Percentiles rank a stretch among this genome's conserved stretches.
Evolutionary conservation across 495 filamentous ascomycete species (phyloP).

Genomic region (Penicillium herquei): DNA sequence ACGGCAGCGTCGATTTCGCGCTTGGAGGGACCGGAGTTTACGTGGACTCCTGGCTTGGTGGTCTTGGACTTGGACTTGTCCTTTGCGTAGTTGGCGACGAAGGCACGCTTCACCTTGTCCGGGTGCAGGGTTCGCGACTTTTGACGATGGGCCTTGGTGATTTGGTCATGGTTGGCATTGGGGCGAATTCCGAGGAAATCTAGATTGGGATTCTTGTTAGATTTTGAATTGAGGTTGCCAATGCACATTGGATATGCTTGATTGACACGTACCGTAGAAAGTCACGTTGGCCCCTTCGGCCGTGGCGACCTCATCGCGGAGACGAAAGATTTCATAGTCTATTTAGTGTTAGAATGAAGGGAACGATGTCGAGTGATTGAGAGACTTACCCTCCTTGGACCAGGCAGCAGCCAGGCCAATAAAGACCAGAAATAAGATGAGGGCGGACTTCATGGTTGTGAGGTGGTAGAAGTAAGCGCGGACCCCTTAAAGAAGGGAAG

Average conservation of each 20-base stretch:
- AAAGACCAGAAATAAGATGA: conserved; percentile 33
- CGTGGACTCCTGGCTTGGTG: conserved; percentile 60
- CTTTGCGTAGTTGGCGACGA: conserved; percentile 69
- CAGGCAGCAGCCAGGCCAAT: conserved; percentile 68
- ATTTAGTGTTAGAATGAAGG: conserved; percentile 5
- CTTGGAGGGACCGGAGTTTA: conserved; percentile 67
- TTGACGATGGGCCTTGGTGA: conserved; percentile 91
- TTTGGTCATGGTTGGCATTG: conserved; percentile 77
- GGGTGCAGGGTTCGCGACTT: conserved; percentile 80
- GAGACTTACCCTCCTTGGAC: conserved; percentile 74
- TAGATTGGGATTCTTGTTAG: conserved; percentile 16
- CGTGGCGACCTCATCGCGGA: conserved; percentile 78
- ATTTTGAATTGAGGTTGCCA: not conserved
- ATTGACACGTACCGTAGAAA: conserved; percentile 68
- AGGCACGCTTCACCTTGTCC: conserved; percentile 87
- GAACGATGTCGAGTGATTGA: not conserved
- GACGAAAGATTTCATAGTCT: conserved; percentile 98
- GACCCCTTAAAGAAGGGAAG: conserved; percentile 12
- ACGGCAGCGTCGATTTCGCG: conserved; percentile 70
- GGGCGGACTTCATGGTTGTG: conserved; percentile 39
- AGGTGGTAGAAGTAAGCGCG: conserved; percentile 21
- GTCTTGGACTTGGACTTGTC: conserved; percentile 55
- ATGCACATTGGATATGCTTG: no score
- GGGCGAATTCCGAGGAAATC: conserved; percentile 78
- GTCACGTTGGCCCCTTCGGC: conserved; percentile 77